A percentile compares a stretch with the other conserved stretches of the same genome.
These are phyloP conservation scores for Myxozyma kluyveri DNA, from an alignment of 805 yeast species.

Conservation along the genomic window DNA sequence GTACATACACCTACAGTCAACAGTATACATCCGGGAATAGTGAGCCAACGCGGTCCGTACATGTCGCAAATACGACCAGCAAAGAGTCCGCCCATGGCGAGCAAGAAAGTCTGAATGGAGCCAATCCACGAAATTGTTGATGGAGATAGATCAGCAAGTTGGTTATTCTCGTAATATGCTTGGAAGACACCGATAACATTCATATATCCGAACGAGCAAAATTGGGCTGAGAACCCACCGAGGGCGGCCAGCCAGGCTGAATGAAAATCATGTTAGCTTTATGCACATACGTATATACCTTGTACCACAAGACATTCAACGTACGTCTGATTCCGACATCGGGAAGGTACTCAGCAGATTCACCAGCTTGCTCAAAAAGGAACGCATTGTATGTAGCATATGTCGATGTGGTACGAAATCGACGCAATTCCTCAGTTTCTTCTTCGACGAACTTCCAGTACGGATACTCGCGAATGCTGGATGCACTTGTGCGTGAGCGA, in stretches of 20 bases:
- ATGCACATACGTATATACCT: neutral
- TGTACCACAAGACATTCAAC: neutral
- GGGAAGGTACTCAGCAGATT: conserved; percentile 12
- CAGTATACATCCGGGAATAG: conserved; percentile 32
- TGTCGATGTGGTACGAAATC: conserved; percentile 16
- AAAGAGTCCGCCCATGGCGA: conserved; percentile 33
- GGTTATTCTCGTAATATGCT: conserved; percentile 33
- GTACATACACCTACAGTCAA: conserved; percentile 36
- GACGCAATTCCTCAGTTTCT: conserved; percentile 14
- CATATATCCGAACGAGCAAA: conserved; percentile 57
- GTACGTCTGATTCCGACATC: conserved; percentile 23
- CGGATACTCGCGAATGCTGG: conserved; percentile 9
- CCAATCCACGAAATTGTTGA: conserved; percentile 40
- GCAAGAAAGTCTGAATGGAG: conserved; percentile 37
- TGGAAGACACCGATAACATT: conserved; percentile 35
- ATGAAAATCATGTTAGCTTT: neutral
- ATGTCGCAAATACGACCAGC: conserved; percentile 38
- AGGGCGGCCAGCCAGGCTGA: conserved; percentile 52
- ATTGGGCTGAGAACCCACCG: conserved; percentile 58
- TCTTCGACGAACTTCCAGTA: conserved; percentile 16
- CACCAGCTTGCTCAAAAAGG: conserved; percentile 18
- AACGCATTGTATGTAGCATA: conserved; percentile 21
- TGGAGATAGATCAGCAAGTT: conserved; percentile 32
- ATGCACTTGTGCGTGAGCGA: conserved; percentile 13
- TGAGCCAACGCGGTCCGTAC: conserved; percentile 31